Evolutionary conservation across 768 basidiomycete genomes (phyloP).

Genomic region (Boletus sp.): DNA sequence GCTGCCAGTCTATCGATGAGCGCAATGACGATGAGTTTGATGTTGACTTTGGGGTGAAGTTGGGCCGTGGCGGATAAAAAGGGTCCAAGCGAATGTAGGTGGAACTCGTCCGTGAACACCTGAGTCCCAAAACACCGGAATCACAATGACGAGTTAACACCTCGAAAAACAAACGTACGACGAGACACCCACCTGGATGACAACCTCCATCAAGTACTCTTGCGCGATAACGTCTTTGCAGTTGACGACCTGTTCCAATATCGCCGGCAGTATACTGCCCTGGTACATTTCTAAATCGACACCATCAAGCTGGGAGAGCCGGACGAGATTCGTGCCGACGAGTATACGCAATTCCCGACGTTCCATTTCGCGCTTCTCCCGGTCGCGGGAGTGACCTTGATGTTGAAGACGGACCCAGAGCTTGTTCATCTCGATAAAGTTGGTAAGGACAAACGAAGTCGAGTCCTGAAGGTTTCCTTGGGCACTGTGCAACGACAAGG

Average conservation of each 20-base stretch:
- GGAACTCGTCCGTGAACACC: slow-evolving; percentile 99
- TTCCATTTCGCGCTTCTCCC: slow-evolving; percentile 96
- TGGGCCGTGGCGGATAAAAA: slow-evolving; percentile 96
- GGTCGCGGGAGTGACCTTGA: slow-evolving; percentile 93
- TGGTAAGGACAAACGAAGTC: slow-evolving; percentile 92
- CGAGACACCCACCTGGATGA: slow-evolving; percentile 79
- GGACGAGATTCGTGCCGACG: slow-evolving; percentile 96
- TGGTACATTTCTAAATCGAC: slow-evolving; percentile 94
- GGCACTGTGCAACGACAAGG: slow-evolving; percentile 48
- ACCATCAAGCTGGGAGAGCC: slow-evolving; percentile 92
- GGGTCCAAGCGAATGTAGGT: slow-evolving; percentile 90
- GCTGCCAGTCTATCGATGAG: slow-evolving; percentile 94
- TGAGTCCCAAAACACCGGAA: slow-evolving; percentile 24
- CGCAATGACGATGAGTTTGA: slow-evolving; percentile 97
- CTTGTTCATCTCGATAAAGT: slow-evolving; percentile 99
- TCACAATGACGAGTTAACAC: neutral
- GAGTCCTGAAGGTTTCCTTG: slow-evolving; percentile 91
- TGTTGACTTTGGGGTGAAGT: slow-evolving; percentile 96
- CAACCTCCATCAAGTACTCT: slow-evolving; percentile 99
- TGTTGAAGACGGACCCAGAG: slow-evolving; percentile 99
- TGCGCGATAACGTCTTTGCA: slow-evolving; percentile 99
- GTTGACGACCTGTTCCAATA: slow-evolving; percentile 95
- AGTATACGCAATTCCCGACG: slow-evolving; percentile 92
- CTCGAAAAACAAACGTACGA: neutral
- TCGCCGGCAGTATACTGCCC: slow-evolving; percentile 79